Conservation (phyloP, 2,329 filamentous ascomycete species). For the Sclerotinia borealis region DNA sequence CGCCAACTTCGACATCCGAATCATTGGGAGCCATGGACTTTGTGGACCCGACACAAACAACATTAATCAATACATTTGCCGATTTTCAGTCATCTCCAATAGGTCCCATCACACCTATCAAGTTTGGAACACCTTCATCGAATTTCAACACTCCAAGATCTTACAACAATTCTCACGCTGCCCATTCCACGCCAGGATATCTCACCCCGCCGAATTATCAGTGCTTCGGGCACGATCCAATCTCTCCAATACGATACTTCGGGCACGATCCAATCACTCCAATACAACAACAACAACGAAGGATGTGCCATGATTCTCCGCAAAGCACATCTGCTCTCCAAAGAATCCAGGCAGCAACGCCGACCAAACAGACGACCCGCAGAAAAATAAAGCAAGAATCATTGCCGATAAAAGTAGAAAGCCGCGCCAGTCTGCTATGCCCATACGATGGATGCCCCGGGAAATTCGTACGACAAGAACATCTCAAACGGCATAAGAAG, state of each 20-base stretch:
- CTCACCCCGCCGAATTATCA: neutral
- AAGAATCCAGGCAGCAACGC: slow-evolving; percentile 7
- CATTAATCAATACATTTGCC: slow-evolving; percentile 20
- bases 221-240: neutral
- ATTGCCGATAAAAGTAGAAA: slow-evolving; percentile 18
- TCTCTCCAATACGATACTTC: slow-evolving; percentile 10
- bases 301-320: slow-evolving; percentile 2
- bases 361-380: neutral
- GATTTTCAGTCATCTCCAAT: slow-evolving; percentile 13
- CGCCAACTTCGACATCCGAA: slow-evolving; percentile 17
- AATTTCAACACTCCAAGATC: neutral
- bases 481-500: slow-evolving; percentile 43
- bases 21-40: slow-evolving; percentile 20
- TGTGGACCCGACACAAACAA: slow-evolving; percentile 27
- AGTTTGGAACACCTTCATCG: slow-evolving; percentile 6
- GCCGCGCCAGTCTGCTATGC: slow-evolving; percentile 38
- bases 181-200: neutral
- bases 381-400: slow-evolving; percentile 4
- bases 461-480: slow-evolving; percentile 43
- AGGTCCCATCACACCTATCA: slow-evolving; percentile 7
- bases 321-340: slow-evolving; percentile 14
- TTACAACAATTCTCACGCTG: neutral
- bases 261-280: slow-evolving; percentile 13
- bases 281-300: neutral
- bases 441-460: slow-evolving; percentile 38